These are phyloP conservation scores for Didymella segeticola DNA, from an alignment of 2,329 filamentous ascomycete species.

Conservation along the genomic window DNA sequence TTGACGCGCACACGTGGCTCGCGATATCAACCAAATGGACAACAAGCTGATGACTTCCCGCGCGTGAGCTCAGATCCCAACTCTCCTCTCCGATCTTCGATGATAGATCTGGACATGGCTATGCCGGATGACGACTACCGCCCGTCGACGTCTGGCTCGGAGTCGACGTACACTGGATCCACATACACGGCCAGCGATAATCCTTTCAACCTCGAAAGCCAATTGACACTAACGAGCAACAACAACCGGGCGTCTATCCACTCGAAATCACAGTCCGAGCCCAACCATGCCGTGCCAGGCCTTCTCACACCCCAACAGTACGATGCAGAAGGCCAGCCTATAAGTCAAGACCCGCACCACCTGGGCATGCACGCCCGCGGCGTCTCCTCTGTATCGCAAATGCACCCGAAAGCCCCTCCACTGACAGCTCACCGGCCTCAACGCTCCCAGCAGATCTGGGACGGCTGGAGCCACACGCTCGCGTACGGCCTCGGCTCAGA, in stretches of 20 bases:
- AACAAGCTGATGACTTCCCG: slow-evolving; percentile 51
- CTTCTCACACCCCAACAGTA: slow-evolving; percentile 46
- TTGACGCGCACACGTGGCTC: slow-evolving; percentile 41
- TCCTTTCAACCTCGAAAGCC: slow-evolving; percentile 59
- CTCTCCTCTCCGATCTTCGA: slow-evolving; percentile 49
- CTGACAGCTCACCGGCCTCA: slow-evolving; percentile 32
- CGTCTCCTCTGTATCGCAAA: slow-evolving; percentile 44
- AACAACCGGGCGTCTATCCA: slow-evolving; percentile 50
- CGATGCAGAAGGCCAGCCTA: slow-evolving; percentile 45
- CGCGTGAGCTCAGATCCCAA: slow-evolving; percentile 42
- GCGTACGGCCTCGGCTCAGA: slow-evolving; percentile 41
- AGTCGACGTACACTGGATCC: slow-evolving; percentile 43
- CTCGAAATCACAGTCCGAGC: slow-evolving; percentile 51
- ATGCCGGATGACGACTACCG: slow-evolving; percentile 49
- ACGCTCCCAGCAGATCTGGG: slow-evolving; percentile 41
- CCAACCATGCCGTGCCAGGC: slow-evolving; percentile 46
- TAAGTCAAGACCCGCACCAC: slow-evolving; percentile 38
- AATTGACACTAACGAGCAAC: slow-evolving; percentile 47
- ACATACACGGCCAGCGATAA: slow-evolving; percentile 51
- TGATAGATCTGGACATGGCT: slow-evolving; percentile 54
- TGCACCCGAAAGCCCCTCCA: slow-evolving; percentile 35
- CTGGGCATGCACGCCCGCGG: slow-evolving; percentile 43
- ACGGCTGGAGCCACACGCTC: slow-evolving; percentile 43
- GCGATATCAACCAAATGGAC: slow-evolving; percentile 49
- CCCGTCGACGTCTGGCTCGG: slow-evolving; percentile 53